Evolutionary conservation across 2,329 filamentous ascomycete species (phyloP).

Genomic region (Hymenoscyphus infarciens): DNA sequence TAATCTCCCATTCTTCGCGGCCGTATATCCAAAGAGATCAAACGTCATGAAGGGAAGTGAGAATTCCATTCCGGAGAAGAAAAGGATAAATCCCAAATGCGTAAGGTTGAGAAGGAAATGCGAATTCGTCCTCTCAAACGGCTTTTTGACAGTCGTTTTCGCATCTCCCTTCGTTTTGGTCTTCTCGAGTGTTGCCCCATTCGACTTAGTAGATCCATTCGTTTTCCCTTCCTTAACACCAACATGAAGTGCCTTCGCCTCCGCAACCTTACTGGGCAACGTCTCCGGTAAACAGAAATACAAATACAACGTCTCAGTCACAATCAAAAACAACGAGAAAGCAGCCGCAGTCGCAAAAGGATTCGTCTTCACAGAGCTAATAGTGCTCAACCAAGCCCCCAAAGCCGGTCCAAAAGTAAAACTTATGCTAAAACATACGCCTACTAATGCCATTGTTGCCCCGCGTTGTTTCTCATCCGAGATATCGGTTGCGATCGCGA

Average conservation of each 20-base stretch:
- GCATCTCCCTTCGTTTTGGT: conserved; percentile 27
- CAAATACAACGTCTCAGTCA: conserved; percentile 83
- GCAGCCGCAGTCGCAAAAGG: conserved; percentile 91
- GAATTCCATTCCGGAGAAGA: conserved; percentile 98
- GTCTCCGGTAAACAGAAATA: conserved; percentile 87
- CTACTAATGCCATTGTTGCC: conserved; percentile 92
- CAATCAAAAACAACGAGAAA: conserved; percentile 79
- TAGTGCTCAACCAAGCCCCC: conserved; percentile 77
- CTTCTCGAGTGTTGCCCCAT: conserved; percentile 14
- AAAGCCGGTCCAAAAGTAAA: conserved; percentile 95
- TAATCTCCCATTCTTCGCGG: conserved; percentile 76
- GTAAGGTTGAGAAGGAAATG: conserved; percentile 77
- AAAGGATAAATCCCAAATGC: conserved; percentile 88
- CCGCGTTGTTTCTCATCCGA: conserved; percentile 81
- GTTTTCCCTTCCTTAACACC: conserved; percentile 25
- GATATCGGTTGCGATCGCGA: conserved; percentile 94
- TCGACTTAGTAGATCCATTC: conserved; percentile 21
- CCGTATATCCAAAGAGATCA: conserved; percentile 80
- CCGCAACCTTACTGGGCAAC: conserved; percentile 55
- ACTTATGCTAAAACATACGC: conserved; percentile 92
- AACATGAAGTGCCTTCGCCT: conserved; percentile 22
- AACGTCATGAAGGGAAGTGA: conserved; percentile 97
- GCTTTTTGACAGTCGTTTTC: conserved; percentile 22
- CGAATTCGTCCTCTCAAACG: conserved; percentile 62
- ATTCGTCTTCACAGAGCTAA: conserved; percentile 77